These are phyloP conservation scores for Kurtzmaniella natalensis DNA, from an alignment of 1,139 yeast species.

Conservation along the genomic window DNA sequence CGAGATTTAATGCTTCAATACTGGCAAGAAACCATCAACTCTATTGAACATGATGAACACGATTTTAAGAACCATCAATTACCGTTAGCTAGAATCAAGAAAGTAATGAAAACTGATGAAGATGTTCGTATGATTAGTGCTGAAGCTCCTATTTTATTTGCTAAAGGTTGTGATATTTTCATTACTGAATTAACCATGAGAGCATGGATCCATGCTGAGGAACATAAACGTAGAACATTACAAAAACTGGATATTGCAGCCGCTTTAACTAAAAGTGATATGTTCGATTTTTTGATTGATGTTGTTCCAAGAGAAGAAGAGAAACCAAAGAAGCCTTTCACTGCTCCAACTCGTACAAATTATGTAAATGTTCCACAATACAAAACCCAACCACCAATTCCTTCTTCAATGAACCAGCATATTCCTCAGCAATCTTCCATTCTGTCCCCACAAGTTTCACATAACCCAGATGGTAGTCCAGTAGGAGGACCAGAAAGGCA, in stretches of 20 bases:
- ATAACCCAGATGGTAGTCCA: too few relatives aligned
- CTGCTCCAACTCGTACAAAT: constrained; percentile 15
- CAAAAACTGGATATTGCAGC: constrained; percentile 95
- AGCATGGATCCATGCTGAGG: constrained; percentile 99
- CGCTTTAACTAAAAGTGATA: constrained; percentile 89
- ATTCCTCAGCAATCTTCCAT: not conserved
- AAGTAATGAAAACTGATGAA: constrained; percentile 97
- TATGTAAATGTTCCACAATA: constrained; percentile 3
- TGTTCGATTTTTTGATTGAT: constrained; percentile 95
- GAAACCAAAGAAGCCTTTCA: constrained; percentile 40
- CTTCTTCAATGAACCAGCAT: not conserved
- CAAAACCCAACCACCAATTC: not conserved
- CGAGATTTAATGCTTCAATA: constrained; percentile 89
- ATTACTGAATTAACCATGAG: constrained; percentile 96
- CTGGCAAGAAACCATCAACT: constrained; percentile 94
- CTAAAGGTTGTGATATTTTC: constrained; percentile 95
- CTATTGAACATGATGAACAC: constrained; percentile 84
- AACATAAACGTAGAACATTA: constrained; percentile 85
- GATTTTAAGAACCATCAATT: constrained; percentile 92
- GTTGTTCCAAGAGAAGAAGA: constrained; percentile 87
- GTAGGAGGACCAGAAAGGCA: not conserved
- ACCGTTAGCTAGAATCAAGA: constrained; percentile 90
- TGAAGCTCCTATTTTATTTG: constrained; percentile 94
- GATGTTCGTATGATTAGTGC: constrained; percentile 97
- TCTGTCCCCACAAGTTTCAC: not conserved